Evolutionary conservation across 2,329 filamentous ascomycete genomes (phyloP), one percentile per base, ranked within the genome.

Genomic region (Nemania diffusa): DNA sequence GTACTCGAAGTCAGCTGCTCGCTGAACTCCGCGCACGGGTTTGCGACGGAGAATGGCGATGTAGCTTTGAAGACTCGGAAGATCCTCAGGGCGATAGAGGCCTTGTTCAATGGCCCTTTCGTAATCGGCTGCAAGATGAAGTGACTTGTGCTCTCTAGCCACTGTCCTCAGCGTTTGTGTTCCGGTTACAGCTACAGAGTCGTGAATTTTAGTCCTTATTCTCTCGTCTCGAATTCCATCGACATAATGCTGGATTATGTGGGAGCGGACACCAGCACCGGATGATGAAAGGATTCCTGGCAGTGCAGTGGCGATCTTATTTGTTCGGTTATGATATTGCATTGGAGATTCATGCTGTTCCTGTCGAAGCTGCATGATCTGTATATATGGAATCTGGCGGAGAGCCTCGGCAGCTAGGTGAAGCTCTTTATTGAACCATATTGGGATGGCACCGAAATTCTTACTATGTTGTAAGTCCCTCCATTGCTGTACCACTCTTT

Each of bases 81-180:
- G 67, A 48, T 81, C 73, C 0, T 75, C 59, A 2, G 78, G 75
- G 0, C 79, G 74, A 69, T 88, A 90, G 1, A 83, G 62, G 11
- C 80, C 78, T 37, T 83, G 84, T 22, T 82, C 80, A 2, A 89
- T 71, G 2, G 85, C 87, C 65, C 79, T 81, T 70, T 88, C 84
- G 64, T 89, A 86, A 56, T 89, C 85, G 24, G 77, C 74, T 5
- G 84, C 86, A 29, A 90, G 81, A 71, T 90, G 84, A 17, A 89
- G 75, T 57, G 81, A 82, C 73, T 85, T 86, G 76, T 90, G 88
- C 40, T 79, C 80, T 61, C 81, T 81, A 1, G 82, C 80, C 5
- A 86, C 76, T 2, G 80, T 80, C 20, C 78, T 78, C 17, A 89
- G 73, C 13, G 72, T 78, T 3, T 73, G 69, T 15, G 63, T 61